These are phyloP conservation scores for Brettanomyces naardenensis DNA, from an alignment of 805 yeast genomes.

Conservation along the genomic window DNA sequence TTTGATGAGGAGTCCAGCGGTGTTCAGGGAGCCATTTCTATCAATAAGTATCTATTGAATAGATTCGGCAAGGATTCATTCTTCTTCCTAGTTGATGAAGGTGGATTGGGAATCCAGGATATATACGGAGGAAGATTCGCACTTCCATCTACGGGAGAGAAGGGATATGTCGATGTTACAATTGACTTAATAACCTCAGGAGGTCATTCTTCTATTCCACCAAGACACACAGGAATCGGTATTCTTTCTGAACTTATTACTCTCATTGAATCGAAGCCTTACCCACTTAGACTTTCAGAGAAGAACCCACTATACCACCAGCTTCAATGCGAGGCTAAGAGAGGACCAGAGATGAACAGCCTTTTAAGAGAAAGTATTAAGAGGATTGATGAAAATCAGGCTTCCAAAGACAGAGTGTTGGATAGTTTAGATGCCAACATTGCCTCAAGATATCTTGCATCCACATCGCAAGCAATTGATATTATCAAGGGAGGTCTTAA, in stretches of 20 bases:
- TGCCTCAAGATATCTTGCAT: conserved; percentile 31
- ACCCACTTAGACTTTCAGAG: conserved; percentile 34
- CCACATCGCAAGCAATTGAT: conserved; percentile 60
- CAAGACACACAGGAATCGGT: conserved; percentile 39
- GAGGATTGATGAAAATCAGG: conserved; percentile 24
- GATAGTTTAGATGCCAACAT: conserved; percentile 18
- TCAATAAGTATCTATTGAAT: conserved; percentile 25
- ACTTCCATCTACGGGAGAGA: conserved; percentile 38
- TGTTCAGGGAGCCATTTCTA: conserved; percentile 44
- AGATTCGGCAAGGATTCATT: conserved; percentile 34
- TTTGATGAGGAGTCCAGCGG: conserved; percentile 75
- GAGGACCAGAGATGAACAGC: conserved; percentile 26
- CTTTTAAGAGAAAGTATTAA: conserved; percentile 23
- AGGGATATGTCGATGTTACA: conserved; percentile 35
- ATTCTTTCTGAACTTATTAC: conserved; percentile 32
- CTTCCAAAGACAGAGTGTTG: conserved; percentile 29
- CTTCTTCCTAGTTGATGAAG: conserved; percentile 40
- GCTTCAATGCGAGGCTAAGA: conserved; percentile 55
- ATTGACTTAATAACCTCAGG: conserved; percentile 36
- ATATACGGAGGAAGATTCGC: conserved; percentile 30
- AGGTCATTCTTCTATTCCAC: conserved; percentile 43
- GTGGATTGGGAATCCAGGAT: conserved; percentile 27
- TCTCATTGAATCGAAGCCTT: conserved; percentile 48
- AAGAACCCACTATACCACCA: conserved; percentile 50
- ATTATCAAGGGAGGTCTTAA: conserved; percentile 63